phyloP scores from a whole-genome alignment of 2,329 filamentous ascomycete species.

The Fusarium brachygibbosum region DNA sequence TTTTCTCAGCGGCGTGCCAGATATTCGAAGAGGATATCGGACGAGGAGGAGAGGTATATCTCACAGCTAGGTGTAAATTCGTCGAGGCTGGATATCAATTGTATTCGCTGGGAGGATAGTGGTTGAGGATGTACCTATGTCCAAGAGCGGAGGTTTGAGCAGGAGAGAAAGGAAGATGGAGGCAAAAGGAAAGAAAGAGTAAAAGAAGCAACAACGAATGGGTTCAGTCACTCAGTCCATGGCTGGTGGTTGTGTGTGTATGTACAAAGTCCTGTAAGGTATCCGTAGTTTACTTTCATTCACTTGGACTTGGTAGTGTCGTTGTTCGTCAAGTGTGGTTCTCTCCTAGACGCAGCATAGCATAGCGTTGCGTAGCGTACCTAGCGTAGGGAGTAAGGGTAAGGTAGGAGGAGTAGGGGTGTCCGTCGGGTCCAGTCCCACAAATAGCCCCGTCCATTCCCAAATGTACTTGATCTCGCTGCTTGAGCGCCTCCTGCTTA shows the following conservation, averaged over 20 bases:
- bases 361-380: constrained; percentile 23
- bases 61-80: constrained; percentile 7
- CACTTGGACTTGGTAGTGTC: constrained; percentile 40
- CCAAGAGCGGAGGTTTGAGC: constrained; percentile 24
- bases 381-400: constrained; percentile 20
- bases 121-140: constrained; percentile 12
- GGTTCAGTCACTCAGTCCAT: constrained; percentile 47
- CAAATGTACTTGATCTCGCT: constrained; percentile 11
- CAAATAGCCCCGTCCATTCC: constrained; percentile 30
- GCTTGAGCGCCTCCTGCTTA: not conserved
- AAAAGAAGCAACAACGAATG: constrained; percentile 43
- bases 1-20: constrained; percentile 9
- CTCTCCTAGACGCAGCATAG: constrained; percentile 34
- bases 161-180: constrained; percentile 26
- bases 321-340: constrained; percentile 44
- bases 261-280: constrained; percentile 32
- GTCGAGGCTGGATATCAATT: constrained; percentile 27
- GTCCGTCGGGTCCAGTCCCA: constrained; percentile 25
- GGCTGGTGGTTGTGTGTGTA: constrained; percentile 50
- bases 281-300: constrained; percentile 32
- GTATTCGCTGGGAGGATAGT: constrained; percentile 17
- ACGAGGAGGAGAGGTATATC: constrained; percentile 7
- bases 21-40: constrained; percentile 19
- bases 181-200: constrained; percentile 26
- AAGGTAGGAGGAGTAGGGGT: constrained; percentile 36